Base-by-base conservation (phyloP, 164 flowering plant species). In the Vitis cinerea region DNA sequence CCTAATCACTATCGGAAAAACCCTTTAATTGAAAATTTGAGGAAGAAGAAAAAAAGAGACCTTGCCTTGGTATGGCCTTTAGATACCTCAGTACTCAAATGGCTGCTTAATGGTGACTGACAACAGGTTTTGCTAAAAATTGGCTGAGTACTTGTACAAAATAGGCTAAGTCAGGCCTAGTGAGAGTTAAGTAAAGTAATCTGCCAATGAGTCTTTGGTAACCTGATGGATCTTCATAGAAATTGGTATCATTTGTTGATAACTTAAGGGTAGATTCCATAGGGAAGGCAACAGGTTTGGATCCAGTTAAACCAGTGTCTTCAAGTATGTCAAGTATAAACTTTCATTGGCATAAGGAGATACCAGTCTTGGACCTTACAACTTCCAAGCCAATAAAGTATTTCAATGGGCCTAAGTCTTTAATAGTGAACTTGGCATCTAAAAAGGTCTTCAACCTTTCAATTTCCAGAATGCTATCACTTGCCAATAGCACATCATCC, bases 361-460 rank as follows among this genome's bases (percentile, higher is more conserved):
- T 27, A 3, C 68, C 55, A 23, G 55, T 48, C 8, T 49, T 71
- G 3, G 68, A 71, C 1, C 17, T 1, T 17, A 63, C 67, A 13
- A 71, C 13, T 48, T 71, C 68, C 13, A 71, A 55, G 11, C 68
- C 56, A 54, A 63, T 16, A 56, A 71, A 71, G 13, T 71, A 71
- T 44, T 48, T 71, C 10, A 55, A 9, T 27, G 4, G 9, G 2
- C 63, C 74, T 13, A 71, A 29, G 3, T 64, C 68, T 27, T 70
- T 70, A 48, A 70, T 62, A 0, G 47, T 48, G 31, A 70, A 70
- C 12, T 62, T 19, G 3, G 10, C 1, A 1, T 51, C 23, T 6
- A 62, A 8, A 12, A n/a, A 49, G 0, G 10, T 16, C 4, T 61
- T 70, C 9, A 70, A 51, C 4, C 9, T 44, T 2, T 1, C 3